phyloP scores from a whole-genome alignment of 371 early-diverging fungal species.

The Rhizopus sp. region DNA sequence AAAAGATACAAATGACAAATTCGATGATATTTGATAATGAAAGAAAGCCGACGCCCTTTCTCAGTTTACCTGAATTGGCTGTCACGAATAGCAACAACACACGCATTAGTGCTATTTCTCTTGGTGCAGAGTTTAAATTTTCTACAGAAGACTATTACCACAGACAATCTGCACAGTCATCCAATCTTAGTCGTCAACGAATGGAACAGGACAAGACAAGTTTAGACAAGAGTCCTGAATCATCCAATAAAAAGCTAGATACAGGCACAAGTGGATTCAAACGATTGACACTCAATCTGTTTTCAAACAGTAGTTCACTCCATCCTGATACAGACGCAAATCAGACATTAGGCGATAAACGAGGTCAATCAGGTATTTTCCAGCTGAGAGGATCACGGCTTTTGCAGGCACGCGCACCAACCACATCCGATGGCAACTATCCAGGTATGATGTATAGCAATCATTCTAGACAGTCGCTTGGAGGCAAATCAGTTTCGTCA shows the following conservation, averaged over 20 bases:
- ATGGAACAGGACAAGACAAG: no score
- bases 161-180: slow-evolving; percentile 1
- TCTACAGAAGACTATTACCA: slow-evolving; percentile 5
- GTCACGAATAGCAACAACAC: slow-evolving; percentile 2
- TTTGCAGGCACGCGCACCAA: slow-evolving; percentile 15
- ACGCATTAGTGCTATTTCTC: slow-evolving; percentile 21
- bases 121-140: slow-evolving; percentile 28
- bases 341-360: slow-evolving; percentile 9
- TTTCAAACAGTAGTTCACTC: neutral
- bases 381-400: slow-evolving; percentile 24
- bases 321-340: neutral
- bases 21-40: no score
- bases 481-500: slow-evolving; percentile 34
- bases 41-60: neutral
- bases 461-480: slow-evolving; percentile 21
- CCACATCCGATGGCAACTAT: slow-evolving; percentile 5
- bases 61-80: slow-evolving; percentile 15
- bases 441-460: neutral
- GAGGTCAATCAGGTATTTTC: slow-evolving; percentile 16
- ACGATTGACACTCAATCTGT: slow-evolving; percentile 27
- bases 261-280: slow-evolving; percentile 7
- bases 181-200: neutral
- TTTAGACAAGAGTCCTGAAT: no score
- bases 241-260: neutral
- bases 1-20: neutral